Conservation (phyloP, 106 monocot genomes). For the Hemerocallis citrina region DNA sequence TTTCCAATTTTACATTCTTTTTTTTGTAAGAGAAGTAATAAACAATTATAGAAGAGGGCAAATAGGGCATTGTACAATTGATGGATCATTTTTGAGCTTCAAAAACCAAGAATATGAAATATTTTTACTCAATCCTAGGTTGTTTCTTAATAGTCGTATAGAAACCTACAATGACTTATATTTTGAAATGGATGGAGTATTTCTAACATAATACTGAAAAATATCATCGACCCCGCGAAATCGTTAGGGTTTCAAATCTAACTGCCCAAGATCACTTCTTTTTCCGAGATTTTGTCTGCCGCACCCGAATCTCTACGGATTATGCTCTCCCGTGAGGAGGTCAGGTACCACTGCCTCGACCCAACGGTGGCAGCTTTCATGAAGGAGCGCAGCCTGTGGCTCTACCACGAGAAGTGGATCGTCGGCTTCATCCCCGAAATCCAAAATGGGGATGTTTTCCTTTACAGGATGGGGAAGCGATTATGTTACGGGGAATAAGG, state of each 20-base stretch:
- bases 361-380: constrained; percentile 60
- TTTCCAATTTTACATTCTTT: no score
- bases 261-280: constrained; percentile 36
- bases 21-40: no score
- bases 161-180: no score
- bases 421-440: constrained; percentile 79
- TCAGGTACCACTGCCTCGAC: no score
- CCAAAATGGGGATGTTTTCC: constrained; percentile 80
- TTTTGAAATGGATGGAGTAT: no score
- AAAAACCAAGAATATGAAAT: no score
- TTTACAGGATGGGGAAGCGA: constrained; percentile 89
- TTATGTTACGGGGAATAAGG: constrained; percentile 28
- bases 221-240: constrained; percentile 62
- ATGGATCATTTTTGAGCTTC: no score
- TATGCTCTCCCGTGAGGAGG: constrained; percentile 36
- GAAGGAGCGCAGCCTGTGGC: constrained; percentile 58
- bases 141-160: no score
- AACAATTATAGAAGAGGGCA: no score
- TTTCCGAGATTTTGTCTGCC: constrained; percentile 56
- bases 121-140: no score
- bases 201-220: no score
- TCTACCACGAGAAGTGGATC: constrained; percentile 76
- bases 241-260: constrained; percentile 61
- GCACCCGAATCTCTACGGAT: constrained; percentile 62
- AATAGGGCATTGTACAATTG: no score